Evolutionary conservation across 2,329 filamentous ascomycete genomes (phyloP).

Genomic region (Penicillium sp.): DNA sequence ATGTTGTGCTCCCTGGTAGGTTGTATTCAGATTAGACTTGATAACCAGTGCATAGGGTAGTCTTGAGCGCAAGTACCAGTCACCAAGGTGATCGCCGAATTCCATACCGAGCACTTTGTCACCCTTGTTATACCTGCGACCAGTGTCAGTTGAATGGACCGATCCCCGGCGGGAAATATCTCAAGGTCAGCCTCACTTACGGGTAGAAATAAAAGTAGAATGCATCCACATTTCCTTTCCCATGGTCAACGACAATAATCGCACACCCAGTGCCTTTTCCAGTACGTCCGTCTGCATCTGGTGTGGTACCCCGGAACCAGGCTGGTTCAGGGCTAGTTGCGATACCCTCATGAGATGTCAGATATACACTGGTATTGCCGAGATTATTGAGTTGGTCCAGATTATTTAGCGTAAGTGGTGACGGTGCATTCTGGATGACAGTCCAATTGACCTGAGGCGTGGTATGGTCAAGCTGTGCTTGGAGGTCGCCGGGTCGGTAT

Average conservation of each 20-base stretch:
- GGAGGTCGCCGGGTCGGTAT: constrained; percentile 55
- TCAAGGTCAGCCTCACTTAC: constrained; percentile 29
- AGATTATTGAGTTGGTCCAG: constrained; percentile 51
- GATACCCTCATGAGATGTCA: constrained; percentile 54
- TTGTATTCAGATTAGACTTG: background rate
- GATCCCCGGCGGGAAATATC: background rate
- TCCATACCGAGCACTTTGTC: constrained; percentile 53
- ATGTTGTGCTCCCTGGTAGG: constrained; percentile 63
- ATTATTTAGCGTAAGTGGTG: constrained; percentile 51
- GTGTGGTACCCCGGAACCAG: constrained; percentile 57
- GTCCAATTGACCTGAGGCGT: constrained; percentile 49
- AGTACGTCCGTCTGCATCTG: constrained; percentile 55
- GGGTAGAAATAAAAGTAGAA: constrained; percentile 68
- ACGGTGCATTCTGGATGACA: constrained; percentile 39
- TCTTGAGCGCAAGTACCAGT: constrained; percentile 49
- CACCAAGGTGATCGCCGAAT: constrained; percentile 64
- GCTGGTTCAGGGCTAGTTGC: constrained; percentile 43
- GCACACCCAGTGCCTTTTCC: constrained; percentile 52
- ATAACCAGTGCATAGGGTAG: background rate
- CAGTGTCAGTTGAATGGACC: background rate
- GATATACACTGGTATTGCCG: constrained; percentile 50
- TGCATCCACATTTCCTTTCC: constrained; percentile 55
- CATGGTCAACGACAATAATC: constrained; percentile 62
- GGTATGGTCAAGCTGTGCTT: constrained; percentile 50
- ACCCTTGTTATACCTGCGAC: constrained; percentile 53